Evolutionary conservation across 78 protist species (phyloP).

Genomic region (Dictyostelium intermedium): DNA sequence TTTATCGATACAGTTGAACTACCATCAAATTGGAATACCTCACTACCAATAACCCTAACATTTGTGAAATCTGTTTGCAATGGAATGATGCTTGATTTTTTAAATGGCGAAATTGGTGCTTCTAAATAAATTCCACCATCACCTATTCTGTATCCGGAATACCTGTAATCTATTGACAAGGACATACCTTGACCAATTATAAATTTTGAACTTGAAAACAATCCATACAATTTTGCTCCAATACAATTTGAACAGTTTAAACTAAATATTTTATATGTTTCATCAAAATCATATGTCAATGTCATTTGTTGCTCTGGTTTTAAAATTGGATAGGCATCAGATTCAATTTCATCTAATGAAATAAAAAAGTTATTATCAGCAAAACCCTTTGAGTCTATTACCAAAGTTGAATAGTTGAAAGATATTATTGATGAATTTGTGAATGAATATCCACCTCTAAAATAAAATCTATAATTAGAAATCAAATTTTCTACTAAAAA

Average conservation of each 20-base stretch:
- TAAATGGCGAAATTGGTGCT: background rate
- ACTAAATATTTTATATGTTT: background rate
- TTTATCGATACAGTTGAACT: background rate
- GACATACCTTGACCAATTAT: background rate
- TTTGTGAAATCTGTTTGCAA: background rate
- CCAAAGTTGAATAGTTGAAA: background rate
- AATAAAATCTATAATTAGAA: background rate
- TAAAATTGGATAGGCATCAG: background rate
- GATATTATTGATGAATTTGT: background rate
- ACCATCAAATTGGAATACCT: background rate
- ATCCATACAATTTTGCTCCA: background rate
- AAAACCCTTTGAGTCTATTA: background rate
- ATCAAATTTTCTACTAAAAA: background rate
- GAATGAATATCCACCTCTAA: background rate
- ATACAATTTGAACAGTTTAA: background rate
- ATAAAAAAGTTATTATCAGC: background rate
- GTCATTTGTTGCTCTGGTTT: background rate
- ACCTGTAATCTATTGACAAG: too few species aligned
- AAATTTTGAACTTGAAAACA: background rate
- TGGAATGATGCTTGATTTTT: background rate
- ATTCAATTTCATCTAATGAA: background rate
- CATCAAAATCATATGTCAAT: background rate
- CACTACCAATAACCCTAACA: background rate
- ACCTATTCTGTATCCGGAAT: too few species aligned
- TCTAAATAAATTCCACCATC: background rate